A percentile compares a stretch with the other conserved stretches of the same genome.
Evolutionary conservation across 2,329 filamentous ascomycete species (phyloP).

Genomic region (Exserohilum turcica): DNA sequence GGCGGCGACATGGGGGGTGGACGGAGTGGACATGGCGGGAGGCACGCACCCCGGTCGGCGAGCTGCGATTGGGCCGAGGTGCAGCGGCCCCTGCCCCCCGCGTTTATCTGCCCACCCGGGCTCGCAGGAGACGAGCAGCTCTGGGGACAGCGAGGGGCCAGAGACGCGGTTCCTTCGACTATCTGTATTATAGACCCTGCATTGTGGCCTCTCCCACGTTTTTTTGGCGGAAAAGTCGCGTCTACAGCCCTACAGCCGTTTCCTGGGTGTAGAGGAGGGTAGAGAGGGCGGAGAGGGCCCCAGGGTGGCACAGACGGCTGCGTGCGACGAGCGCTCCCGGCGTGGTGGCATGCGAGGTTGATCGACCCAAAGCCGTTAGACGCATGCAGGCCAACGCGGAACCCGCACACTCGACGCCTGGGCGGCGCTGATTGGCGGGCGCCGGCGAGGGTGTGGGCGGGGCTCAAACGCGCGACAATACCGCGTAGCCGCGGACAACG

Average conservation of each 20-base stretch:
- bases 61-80: slow-evolving; percentile 19
- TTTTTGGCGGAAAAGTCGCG: slow-evolving; percentile 41
- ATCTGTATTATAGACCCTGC: slow-evolving; percentile 30
- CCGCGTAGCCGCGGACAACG: slow-evolving; percentile 20
- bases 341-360: slow-evolving; percentile 30
- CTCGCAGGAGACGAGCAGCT: slow-evolving; percentile 18
- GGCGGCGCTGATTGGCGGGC: slow-evolving; percentile 3
- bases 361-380: slow-evolving; percentile 32
- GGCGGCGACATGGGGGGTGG: slow-evolving; percentile 22
- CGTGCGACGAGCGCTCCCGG: slow-evolving; percentile 28
- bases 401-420: slow-evolving; percentile 16
- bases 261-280: slow-evolving; percentile 33
- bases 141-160: slow-evolving; percentile 28
- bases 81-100: slow-evolving; percentile 26
- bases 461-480: slow-evolving; percentile 27
- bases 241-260: slow-evolving; percentile 38
- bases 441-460: not conserved
- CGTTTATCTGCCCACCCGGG: slow-evolving; percentile 28
- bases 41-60: slow-evolving; percentile 13
- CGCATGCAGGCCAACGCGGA: slow-evolving; percentile 28
- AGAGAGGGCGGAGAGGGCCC: slow-evolving; percentile 15
- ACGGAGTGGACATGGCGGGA: slow-evolving; percentile 10
- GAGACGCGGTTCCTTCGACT: slow-evolving; percentile 36
- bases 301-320: slow-evolving; percentile 23
- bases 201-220: slow-evolving; percentile 33